Percentiles rank a stretch among this genome's conserved stretches.
These are phyloP conservation scores for Enterospora canceri DNA, from an alignment of 371 early-diverging fungal species.

Conservation along the genomic window DNA sequence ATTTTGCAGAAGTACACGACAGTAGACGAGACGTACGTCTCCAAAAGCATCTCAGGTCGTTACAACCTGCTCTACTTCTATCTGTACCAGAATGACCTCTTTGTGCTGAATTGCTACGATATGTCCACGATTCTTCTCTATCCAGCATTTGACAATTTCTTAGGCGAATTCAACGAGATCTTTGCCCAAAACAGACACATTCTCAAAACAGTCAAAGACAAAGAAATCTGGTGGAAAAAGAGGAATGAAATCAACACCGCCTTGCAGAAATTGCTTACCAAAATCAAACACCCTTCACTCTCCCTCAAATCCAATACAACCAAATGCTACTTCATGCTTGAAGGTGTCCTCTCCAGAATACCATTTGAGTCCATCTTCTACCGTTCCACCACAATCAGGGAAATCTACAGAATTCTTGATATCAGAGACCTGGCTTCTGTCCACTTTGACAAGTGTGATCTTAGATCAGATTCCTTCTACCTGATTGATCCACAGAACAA, in stretches of 20 bases:
- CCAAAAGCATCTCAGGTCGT: neutral
- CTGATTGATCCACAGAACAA: constrained; percentile 49
- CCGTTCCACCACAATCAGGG: constrained; percentile 2
- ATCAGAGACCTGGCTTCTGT: neutral
- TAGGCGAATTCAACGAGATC: constrained; percentile 12
- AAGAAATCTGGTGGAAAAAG: constrained; percentile 36
- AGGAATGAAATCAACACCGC: constrained; percentile 27
- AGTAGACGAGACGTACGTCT: neutral
- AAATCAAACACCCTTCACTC: neutral
- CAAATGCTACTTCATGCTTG: neutral
- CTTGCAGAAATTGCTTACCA: constrained; percentile 11
- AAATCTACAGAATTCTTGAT: constrained; percentile 23
- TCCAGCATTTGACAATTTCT: neutral
- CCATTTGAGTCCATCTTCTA: neutral
- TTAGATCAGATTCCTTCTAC: constrained; percentile 44
- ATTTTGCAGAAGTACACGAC: neutral
- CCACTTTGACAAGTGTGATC: neutral
- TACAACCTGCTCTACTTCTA: neutral
- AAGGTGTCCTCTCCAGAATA: neutral
- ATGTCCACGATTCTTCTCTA: neutral
- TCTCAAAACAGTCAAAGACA: constrained; percentile 5
- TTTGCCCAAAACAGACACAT: constrained; percentile 10
- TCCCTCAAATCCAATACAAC: neutral
- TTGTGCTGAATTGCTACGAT: neutral
- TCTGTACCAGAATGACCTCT: neutral